Conservation (phyloP, 2,329 filamentous ascomycete genomes). For the Trichoderma guizhouense region DNA sequence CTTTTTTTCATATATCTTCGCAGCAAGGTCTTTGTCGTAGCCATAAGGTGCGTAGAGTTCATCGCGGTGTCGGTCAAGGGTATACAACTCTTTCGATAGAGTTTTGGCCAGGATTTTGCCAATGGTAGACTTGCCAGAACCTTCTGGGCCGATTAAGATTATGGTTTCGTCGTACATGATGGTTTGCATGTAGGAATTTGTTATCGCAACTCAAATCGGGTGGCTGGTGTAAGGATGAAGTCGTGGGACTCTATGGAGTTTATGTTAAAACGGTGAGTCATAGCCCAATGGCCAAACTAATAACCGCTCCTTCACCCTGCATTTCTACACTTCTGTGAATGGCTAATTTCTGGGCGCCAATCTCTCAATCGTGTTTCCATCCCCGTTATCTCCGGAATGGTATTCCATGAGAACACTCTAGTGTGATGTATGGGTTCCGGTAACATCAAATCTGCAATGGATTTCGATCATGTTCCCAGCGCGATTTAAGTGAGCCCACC, state of each 20-base stretch:
- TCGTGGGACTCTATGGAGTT: background rate
- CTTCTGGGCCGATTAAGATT: conserved; percentile 18
- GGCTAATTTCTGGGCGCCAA: background rate
- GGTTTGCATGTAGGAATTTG: background rate
- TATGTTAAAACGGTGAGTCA: background rate
- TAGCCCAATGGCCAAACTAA: background rate
- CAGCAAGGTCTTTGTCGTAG: background rate
- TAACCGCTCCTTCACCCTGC: background rate
- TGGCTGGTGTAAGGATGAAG: background rate
- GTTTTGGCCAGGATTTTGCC: background rate
- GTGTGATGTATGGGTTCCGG: background rate
- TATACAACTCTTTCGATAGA: conserved; percentile 10
- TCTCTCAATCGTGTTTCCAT: background rate
- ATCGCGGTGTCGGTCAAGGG: conserved; percentile 17
- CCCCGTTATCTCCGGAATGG: background rate
- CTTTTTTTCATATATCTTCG: background rate
- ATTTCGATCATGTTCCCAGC: background rate
- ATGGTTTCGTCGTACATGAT: background rate
- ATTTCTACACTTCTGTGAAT: background rate
- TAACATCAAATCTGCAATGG: background rate
- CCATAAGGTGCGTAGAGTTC: conserved; percentile 16
- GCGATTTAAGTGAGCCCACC: background rate
- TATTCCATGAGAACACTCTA: too few relatives aligned
- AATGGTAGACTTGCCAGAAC: conserved; percentile 19
- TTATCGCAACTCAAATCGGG: background rate